Percentiles rank a stretch among this genome's conserved stretches.
These are phyloP conservation scores for Monilinia polystroma DNA, from an alignment of 2,329 filamentous ascomycete genomes.

Conservation along the genomic window DNA sequence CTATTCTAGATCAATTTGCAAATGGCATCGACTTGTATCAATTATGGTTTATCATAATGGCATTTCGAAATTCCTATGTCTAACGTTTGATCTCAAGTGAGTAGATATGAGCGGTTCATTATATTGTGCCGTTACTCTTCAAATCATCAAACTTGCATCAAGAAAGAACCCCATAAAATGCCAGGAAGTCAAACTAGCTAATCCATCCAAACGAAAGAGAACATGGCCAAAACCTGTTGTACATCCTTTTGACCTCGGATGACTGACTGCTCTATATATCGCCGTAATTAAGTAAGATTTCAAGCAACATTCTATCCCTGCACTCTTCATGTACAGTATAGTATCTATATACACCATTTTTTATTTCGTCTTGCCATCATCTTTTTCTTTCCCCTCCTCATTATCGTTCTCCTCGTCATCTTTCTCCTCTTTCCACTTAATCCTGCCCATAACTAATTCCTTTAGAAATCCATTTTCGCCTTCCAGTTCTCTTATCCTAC, in stretches of 20 bases:
- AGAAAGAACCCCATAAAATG: neutral
- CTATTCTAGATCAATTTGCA: neutral
- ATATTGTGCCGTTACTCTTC: neutral
- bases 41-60: too few species aligned
- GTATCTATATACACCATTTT: conserved; percentile 1
- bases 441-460: conserved; percentile 70
- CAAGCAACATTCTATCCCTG: neutral
- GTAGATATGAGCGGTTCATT: neutral
- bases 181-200: neutral
- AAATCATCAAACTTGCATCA: neutral
- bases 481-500: conserved; percentile 69
- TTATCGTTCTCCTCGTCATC: conserved; percentile 39
- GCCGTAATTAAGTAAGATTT: neutral
- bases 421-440: conserved; percentile 40
- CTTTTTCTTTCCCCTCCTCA: conserved; percentile 22
- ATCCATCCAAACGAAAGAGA: neutral
- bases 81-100: neutral
- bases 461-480: conserved; percentile 79
- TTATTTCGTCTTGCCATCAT: neutral
- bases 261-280: neutral
- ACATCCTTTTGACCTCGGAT: too few species aligned
- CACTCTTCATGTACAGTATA: neutral
- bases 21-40: neutral
- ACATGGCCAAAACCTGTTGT: neutral
- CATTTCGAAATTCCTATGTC: neutral